Evolutionary conservation across 2,329 filamentous ascomycete species (phyloP), one percentile per base, ranked within the genome.

Genomic region (Tolypocladium pustulatum): DNA sequence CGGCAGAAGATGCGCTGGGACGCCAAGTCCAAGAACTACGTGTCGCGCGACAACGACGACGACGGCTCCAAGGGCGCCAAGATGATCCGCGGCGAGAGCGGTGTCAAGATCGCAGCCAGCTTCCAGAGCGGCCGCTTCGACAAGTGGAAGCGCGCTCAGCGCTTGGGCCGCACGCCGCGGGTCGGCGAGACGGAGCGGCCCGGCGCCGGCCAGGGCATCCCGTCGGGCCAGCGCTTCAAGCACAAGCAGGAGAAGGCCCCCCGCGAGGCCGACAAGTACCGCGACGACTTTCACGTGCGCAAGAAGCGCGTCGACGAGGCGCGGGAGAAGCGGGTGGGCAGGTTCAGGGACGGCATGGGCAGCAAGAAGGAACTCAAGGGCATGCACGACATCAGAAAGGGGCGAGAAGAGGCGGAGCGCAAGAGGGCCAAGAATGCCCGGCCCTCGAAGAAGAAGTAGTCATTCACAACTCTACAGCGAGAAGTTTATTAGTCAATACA

Each of bases 61-160:
- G 95, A 99, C 75, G 94, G 94, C 43, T 95, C 79, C 66, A 87
- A 86, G 69, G 82, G 82, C 54, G 72, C 76, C 60, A 82, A 81
- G 69, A 87, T 97, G 76, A 87, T 97, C 59, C 82, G 84, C 62
- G 92, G 94, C 67, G 94, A 99, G 76, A 90, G 85, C 68, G 94
- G 94, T 58, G 90, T 93, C 77, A 97, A 97, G 79, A 97, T 99
- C 66, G 91, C 94, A 1, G 91, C 94, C 53, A 88, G 82, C 61
- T 97, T 99, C 83, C 87, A 93, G 70, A 92, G 88, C 72, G 94
- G 95, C 40, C 87, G 93, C 53, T 99, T 96, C 76, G 92, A 97
- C 70, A 84, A 82, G 64, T 99, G 94, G 95, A 89, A 87, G 72
- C 91, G 89, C 70, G 85, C 88, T 25, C 90, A 97, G 76, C 89